These are phyloP conservation scores for Silybum marianum DNA, from an alignment of 129 eudicot genomes.

Conservation along the genomic window DNA sequence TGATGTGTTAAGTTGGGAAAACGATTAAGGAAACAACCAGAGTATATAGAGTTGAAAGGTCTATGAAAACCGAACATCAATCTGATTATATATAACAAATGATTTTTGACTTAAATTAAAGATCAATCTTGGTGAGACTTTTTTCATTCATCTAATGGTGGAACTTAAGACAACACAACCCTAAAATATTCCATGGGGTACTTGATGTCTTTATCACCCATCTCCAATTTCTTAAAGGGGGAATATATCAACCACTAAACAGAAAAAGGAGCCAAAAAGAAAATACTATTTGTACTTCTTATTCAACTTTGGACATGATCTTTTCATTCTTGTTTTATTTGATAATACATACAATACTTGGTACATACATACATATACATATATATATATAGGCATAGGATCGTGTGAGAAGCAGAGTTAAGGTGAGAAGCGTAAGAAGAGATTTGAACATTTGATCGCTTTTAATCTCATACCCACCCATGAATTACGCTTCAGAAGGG, in stretches of 20 bases:
- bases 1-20: background rate
- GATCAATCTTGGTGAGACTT: slow-evolving; percentile 22
- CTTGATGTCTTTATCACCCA: slow-evolving; percentile 29
- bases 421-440: too few relatives aligned
- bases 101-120: slow-evolving; percentile 21
- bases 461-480: too few relatives aligned
- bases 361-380: background rate
- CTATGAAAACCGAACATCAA: background rate
- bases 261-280: slow-evolving; percentile 36
- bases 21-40: background rate
- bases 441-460: too few relatives aligned
- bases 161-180: slow-evolving; percentile 25
- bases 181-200: slow-evolving; percentile 33
- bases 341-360: background rate
- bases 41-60: background rate
- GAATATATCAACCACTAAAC: slow-evolving; percentile 32
- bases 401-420: too few relatives aligned
- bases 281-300: slow-evolving; percentile 28
- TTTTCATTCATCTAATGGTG: slow-evolving; percentile 20
- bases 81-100: background rate
- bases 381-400: too few relatives aligned
- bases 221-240: slow-evolving; percentile 28
- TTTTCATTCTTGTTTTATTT: slow-evolving; percentile 10
- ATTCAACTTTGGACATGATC: background rate
- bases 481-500: too few relatives aligned